Evolutionary conservation across 768 basidiomycete species (phyloP).

Genomic region (Leccinum truebloodii): DNA sequence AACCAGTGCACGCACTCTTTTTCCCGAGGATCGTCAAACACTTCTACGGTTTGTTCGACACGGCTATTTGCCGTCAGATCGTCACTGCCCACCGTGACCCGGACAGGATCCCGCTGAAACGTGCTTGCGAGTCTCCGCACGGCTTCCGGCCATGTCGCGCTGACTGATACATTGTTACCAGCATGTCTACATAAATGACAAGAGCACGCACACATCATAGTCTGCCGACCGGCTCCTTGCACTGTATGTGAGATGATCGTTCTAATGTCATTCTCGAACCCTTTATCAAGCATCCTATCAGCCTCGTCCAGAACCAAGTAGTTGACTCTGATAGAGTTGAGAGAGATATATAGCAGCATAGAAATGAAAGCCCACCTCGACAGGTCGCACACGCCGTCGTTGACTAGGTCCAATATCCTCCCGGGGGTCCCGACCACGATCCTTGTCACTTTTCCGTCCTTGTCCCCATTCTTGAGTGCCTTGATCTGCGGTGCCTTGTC

Average conservation of each 20-base stretch:
- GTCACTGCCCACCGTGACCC: constrained; percentile 94
- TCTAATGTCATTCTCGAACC: constrained; percentile 97
- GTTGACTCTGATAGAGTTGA: constrained; percentile 57
- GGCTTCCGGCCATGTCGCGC: constrained; percentile 97
- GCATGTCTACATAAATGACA: neutral
- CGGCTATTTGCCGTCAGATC: constrained; percentile 92
- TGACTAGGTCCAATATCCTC: constrained; percentile 86
- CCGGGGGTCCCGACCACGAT: constrained; percentile 97
- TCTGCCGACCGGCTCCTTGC: constrained; percentile 73
- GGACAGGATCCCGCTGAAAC: constrained; percentile 82
- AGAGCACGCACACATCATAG: constrained; percentile 82
- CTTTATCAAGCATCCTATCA: constrained; percentile 97
- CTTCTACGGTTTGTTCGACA: constrained; percentile 91
- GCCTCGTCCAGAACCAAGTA: constrained; percentile 98
- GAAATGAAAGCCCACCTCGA: constrained; percentile 52
- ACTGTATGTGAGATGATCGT: constrained; percentile 79
- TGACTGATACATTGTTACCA: constrained; percentile 53
- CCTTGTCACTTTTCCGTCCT: constrained; percentile 54
- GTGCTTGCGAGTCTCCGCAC: constrained; percentile 87
- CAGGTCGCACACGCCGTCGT: constrained; percentile 83
- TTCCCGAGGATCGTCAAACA: constrained; percentile 79
- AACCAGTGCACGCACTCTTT: constrained; percentile 69
- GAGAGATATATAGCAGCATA: neutral
- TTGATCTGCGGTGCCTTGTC: constrained; percentile 81
- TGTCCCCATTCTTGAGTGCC: constrained; percentile 56